Conservation (phyloP, 495 filamentous ascomycete species). For the Aspergillus haitiensis region DNA sequence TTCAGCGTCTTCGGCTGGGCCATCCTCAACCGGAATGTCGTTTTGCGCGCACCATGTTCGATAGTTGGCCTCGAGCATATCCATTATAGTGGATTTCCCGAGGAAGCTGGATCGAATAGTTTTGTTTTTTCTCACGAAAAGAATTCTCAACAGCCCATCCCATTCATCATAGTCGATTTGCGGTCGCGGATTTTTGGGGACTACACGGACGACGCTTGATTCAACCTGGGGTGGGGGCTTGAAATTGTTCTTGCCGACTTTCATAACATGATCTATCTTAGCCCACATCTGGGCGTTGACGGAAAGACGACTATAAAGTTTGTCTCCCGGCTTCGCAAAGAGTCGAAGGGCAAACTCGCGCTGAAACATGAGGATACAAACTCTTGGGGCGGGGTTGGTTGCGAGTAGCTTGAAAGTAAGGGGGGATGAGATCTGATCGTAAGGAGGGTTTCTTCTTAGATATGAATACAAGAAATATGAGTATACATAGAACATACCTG, state of each 20-base stretch:
- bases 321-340: conserved; percentile 73
- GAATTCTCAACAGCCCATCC: conserved; percentile 84
- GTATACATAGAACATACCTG: conserved; percentile 46
- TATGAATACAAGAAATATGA: conserved; percentile 2
- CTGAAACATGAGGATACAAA: conserved; percentile 81
- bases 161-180: conserved; percentile 91
- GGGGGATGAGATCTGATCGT: conserved; percentile 75
- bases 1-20: conserved; percentile 45
- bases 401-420: conserved; percentile 87
- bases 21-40: conserved; percentile 75
- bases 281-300: conserved; percentile 97
- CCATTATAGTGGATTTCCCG: conserved; percentile 72
- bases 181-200: conserved; percentile 78
- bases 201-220: conserved; percentile 73
- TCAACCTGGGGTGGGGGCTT: conserved; percentile 91
- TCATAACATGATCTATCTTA: conserved; percentile 82
- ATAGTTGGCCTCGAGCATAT: conserved; percentile 82
- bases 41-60: conserved; percentile 85
- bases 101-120: conserved; percentile 77
- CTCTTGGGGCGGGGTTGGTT: conserved; percentile 70
- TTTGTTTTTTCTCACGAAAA: conserved; percentile 76
- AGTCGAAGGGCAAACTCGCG: conserved; percentile 76
- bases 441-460: neutral
- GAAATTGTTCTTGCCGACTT: conserved; percentile 93
- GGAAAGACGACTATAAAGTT: conserved; percentile 80